A percentile compares a stretch with the other conserved stretches of the same genome.
phyloP scores from a whole-genome alignment of 768 basidiomycete genomes.

The Pleurotus pulmonarius region DNA sequence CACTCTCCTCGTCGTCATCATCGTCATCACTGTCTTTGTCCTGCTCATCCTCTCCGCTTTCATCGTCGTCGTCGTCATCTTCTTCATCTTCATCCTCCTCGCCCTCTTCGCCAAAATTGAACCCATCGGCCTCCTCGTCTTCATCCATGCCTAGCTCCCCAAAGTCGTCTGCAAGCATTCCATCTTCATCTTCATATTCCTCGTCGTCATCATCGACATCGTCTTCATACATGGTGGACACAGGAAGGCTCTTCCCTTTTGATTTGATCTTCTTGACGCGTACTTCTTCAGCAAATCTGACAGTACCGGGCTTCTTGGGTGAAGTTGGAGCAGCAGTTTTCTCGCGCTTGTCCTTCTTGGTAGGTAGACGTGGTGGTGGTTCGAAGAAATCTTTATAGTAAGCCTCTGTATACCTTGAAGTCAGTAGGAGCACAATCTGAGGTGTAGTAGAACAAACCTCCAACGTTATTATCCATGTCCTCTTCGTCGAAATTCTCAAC shows the following conservation, averaged over 20 bases:
- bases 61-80: conserved; percentile 21
- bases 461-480: conserved; percentile 36
- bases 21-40: conserved; percentile 21
- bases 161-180: conserved; percentile 18
- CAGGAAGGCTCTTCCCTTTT: conserved; percentile 60
- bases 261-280: conserved; percentile 78
- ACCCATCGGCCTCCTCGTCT: conserved; percentile 21
- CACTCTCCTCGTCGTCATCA: conserved; percentile 25
- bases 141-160: conserved; percentile 34
- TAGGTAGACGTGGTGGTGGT: conserved; percentile 45
- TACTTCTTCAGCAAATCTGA: conserved; percentile 81
- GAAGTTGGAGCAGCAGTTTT: conserved; percentile 14
- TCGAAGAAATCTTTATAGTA: conserved; percentile 84
- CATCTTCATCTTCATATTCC: conserved; percentile 28
- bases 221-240: conserved; percentile 32
- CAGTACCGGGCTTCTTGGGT: conserved; percentile 36
- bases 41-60: conserved; percentile 27
- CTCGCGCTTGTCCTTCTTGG: conserved; percentile 14
- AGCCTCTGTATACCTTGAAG: conserved; percentile 37
- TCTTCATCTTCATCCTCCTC: conserved; percentile 51
- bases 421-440: background rate
- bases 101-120: conserved; percentile 25
- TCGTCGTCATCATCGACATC: conserved; percentile 37
- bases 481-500: conserved; percentile 37
- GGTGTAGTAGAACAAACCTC: conserved; percentile 20